Conservation (phyloP, 2,329 filamentous ascomycete genomes). For the Spiromastix sp. region DNA sequence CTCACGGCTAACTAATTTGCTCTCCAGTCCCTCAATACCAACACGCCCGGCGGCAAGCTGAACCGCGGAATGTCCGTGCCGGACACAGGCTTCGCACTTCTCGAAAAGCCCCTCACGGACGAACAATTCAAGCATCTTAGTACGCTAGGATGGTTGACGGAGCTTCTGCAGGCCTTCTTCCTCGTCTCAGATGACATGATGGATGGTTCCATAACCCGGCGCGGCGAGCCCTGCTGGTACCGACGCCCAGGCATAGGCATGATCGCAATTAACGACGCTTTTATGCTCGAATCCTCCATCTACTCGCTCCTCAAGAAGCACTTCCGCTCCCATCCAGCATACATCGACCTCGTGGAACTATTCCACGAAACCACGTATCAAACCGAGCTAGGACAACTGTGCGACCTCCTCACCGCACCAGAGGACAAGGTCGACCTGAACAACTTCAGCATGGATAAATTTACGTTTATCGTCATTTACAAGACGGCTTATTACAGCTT, state of each 20-base stretch:
- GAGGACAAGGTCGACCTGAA: conserved; percentile 86
- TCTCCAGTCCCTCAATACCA: conserved; percentile 65
- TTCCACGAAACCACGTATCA: conserved; percentile 93
- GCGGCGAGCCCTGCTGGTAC: conserved; percentile 95
- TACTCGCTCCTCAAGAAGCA: conserved; percentile 88
- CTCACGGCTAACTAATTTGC: conserved; percentile 1
- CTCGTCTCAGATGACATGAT: conserved; percentile 98
- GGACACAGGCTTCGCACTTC: conserved; percentile 24
- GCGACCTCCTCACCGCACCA: conserved; percentile 88
- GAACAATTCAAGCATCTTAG: conserved; percentile 83
- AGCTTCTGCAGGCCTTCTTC: conserved; percentile 98
- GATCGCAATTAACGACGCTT: conserved; percentile 96
- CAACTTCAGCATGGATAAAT: conserved; percentile 94
- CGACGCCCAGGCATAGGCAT: conserved; percentile 79
- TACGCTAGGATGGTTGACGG: conserved; percentile 91
- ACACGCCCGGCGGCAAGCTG: conserved; percentile 90
- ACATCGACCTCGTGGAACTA: conserved; percentile 85
- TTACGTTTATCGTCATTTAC: conserved; percentile 97
- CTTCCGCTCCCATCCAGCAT: conserved; percentile 78
- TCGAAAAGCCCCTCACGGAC: conserved; percentile 25
- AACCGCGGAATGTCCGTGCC: conserved; percentile 80
- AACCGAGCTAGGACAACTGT: conserved; percentile 90
- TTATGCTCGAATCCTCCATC: conserved; percentile 87
- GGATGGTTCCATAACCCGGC: conserved; percentile 90
- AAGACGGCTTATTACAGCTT: conserved; percentile 99